A percentile compares a stretch with the other conserved stretches of the same genome.
These are phyloP conservation scores for Phytophthora litchii DNA, from an alignment of 352 stramenopile species.

Conservation along the genomic window DNA sequence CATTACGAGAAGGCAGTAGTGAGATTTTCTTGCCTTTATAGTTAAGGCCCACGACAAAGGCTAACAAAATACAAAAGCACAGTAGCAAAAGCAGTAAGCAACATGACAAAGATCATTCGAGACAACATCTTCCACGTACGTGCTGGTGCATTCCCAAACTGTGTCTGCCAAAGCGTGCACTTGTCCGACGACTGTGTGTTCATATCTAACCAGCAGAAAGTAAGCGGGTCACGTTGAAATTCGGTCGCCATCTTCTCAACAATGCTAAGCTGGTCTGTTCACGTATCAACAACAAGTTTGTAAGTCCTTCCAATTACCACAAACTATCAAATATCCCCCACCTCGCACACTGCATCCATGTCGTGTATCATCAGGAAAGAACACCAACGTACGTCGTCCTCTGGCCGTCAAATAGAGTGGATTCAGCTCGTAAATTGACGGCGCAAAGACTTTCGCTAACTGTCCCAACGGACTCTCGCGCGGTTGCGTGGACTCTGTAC, in stretches of 20 bases:
- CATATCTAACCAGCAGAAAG: constrained; percentile 81
- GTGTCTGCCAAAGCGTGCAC: constrained; percentile 48
- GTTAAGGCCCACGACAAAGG: constrained; percentile 62
- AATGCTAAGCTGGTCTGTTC: constrained; percentile 68
- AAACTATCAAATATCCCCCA: constrained; percentile 14
- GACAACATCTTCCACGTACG: constrained; percentile 34
- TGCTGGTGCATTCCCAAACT: constrained; percentile 38
- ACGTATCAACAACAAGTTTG: constrained; percentile 1
- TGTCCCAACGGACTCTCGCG: constrained; percentile 45
- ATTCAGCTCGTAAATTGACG: constrained; percentile 73
- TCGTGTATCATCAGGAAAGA: constrained; percentile 55
- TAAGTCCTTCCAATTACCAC: neutral
- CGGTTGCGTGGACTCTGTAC: neutral
- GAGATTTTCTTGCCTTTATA: constrained; percentile 74
- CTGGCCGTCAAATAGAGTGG: constrained; percentile 65
- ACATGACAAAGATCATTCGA: neutral
- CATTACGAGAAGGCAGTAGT: constrained; percentile 34
- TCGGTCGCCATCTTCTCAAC: constrained; percentile 71
- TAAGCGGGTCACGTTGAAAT: constrained; percentile 76
- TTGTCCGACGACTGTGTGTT: constrained; percentile 31
- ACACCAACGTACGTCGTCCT: constrained; percentile 63
- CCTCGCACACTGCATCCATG: constrained; percentile 63
- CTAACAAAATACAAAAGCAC: constrained; percentile 24
- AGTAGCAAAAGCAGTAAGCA: neutral
- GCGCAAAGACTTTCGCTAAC: constrained; percentile 71